Base-by-base conservation (phyloP, 768 basidiomycete species). In the Suillus cothurnatus region DNA sequence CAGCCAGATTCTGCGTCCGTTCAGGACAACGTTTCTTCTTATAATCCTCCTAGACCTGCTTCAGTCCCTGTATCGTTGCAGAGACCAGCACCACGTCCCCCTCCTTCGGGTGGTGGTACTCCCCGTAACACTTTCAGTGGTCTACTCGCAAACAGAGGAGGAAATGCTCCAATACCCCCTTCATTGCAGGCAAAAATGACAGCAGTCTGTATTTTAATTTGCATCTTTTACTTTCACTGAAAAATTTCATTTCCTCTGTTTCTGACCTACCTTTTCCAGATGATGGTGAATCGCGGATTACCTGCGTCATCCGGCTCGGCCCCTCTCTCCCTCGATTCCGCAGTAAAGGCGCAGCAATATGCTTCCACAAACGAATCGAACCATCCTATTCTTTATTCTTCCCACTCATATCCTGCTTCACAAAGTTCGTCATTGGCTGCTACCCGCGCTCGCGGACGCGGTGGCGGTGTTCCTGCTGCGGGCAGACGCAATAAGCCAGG, bases 131-230 rank as follows among this genome's bases (percentile, higher is more conserved):
- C 76, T 43, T 69, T 76, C 60, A 75, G 75, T 31, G 76, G 80
- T 64, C 79, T 88, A 53, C 82, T 88, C 67, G 74, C 79, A 50
- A 81, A 77, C 78, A 76, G 73, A 64, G 66, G 75, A 65, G 71
- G 79, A 49, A 76, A 85, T 23, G 90, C 90, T 0, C 90, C 91
- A 56, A 92, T 99, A 67, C 96, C 96, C 0, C 93, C 95, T 0
- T 84, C 87, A 55, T 84, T 99, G 53, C 95, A 95, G 74, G 94
- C 93, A 67, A 97, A 95, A 82, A 92, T 98, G 91, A 93, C 92
- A 49, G 93, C 91, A 34, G 94, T 96, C 74, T 70, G 87, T 82
- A 50, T 52, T 59, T 7, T 14, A 31, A 1, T 41, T 11, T 23
- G 45, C 7, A 26, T 49, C 43, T 17, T 39, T 26, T 15, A 1